phyloP scores from a whole-genome alignment of 495 filamentous ascomycete species.

The Bacidia gigantensis region DNA sequence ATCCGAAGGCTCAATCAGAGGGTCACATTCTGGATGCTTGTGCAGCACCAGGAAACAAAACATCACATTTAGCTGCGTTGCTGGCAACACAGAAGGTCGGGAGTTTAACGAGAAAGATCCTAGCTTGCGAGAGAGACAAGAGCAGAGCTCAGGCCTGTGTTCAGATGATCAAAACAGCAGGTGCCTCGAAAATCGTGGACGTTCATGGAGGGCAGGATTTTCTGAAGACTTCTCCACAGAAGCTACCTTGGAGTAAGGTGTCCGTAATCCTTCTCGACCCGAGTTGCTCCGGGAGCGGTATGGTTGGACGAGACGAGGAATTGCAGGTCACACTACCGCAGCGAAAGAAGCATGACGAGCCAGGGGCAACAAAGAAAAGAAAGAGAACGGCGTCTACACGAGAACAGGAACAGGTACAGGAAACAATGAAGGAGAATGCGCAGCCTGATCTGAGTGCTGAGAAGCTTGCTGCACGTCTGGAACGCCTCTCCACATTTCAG shows the following conservation, averaged over 20 bases:
- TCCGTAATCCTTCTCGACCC: constrained; percentile 74
- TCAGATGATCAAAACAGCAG: constrained; percentile 70
- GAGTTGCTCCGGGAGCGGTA: constrained; percentile 87
- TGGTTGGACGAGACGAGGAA: constrained; percentile 66
- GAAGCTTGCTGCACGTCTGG: constrained; percentile 39
- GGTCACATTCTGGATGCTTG: constrained; percentile 80
- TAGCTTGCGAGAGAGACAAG: constrained; percentile 59
- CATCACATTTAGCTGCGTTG: constrained; percentile 79
- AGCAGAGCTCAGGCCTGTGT: constrained; percentile 54
- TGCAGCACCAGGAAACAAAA: constrained; percentile 93
- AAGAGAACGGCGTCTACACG: constrained; percentile 17
- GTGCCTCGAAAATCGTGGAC: constrained; percentile 46
- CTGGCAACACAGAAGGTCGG: constrained; percentile 26
- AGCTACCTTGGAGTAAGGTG: constrained; percentile 41
- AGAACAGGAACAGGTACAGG: background rate
- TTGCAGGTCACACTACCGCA: constrained; percentile 10
- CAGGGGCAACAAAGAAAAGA: constrained; percentile 17
- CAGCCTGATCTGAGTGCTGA: background rate
- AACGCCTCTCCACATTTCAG: constrained; percentile 63
- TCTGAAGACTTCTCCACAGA: constrained; percentile 51
- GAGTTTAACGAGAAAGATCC: constrained; percentile 28
- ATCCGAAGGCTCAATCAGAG: constrained; percentile 38
- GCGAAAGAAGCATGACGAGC: background rate
- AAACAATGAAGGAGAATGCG: background rate
- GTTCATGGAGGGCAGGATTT: constrained; percentile 68